Percentiles rank a stretch among this genome's conserved stretches.
Conservation (phyloP, 2,329 filamentous ascomycete genomes). For the Leptosphaerulina australis region DNA sequence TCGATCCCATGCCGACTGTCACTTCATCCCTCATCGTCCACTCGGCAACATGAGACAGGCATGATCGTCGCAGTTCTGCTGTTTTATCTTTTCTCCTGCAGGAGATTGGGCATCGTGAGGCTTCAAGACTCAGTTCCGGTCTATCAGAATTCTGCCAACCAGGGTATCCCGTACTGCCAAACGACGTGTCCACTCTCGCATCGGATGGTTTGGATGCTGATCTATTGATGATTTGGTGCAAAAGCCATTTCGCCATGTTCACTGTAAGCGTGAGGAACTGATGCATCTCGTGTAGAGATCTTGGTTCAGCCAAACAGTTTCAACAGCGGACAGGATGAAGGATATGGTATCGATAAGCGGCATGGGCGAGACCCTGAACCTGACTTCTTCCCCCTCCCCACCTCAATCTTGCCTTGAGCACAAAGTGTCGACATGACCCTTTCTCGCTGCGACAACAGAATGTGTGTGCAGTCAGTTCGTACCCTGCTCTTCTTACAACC, state of each 20-base stretch:
- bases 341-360: not conserved
- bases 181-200: constrained; percentile 20
- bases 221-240: not conserved
- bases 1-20: constrained; percentile 4
- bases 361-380: not conserved
- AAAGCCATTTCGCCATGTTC: not conserved
- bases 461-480: constrained; percentile 9
- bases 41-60: constrained; percentile 8
- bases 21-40: constrained; percentile 5
- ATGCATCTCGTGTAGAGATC: not conserved
- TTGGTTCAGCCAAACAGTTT: too few species aligned
- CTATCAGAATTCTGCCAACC: constrained; percentile 19
- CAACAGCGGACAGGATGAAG: too few species aligned
- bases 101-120: constrained; percentile 26
- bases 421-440: constrained; percentile 13
- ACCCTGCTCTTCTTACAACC: not conserved
- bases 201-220: not conserved
- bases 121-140: constrained; percentile 23
- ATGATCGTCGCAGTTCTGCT: constrained; percentile 2
- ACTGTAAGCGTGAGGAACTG: not conserved
- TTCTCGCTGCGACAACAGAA: not conserved
- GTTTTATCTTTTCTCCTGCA: not conserved
- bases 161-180: constrained; percentile 18
- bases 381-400: constrained; percentile 15
- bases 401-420: constrained; percentile 1